Evolutionary conservation across 2,329 filamentous ascomycete genomes (phyloP), one percentile per base, ranked within the genome.

Genomic region (Nemania serpens): DNA sequence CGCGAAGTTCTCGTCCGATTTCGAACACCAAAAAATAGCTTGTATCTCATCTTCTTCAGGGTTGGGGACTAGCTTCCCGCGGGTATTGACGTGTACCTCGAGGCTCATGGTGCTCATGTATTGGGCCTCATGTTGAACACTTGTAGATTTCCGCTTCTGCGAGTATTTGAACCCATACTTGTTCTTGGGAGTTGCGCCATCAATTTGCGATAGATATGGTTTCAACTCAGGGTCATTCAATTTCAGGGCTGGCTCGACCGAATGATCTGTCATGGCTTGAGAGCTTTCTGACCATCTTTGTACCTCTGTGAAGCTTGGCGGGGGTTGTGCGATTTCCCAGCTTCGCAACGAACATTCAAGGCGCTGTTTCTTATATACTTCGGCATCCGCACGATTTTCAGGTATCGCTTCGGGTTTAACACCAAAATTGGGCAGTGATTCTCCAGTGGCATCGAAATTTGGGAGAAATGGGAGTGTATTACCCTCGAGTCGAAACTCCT

Each of bases 51-150:
- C 95, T 67, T 96, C 84, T 68, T 94, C 91, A 0, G 95, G 95
- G 70, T 99, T 93, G 1, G 95, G 93, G 2, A 92, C 84, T 9
- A 97, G 81, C 50, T 86, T 87, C 6, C 87, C 91, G 58, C 94
- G 84, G 3, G 90, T 95, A 68, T 96, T 97, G 63, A 96, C 89
- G 72, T 99, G 94, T 4, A 98, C 78, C 73, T 99, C 95, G 6
- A 99, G 76, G 67, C 93, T 96, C 91, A 99, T 93, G 17, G 90
- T 92, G 68, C 91, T 97, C 95, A 99, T 98, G 74, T 97, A 96
- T 68, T 95, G 91, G 2, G 87, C 88, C 74, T 96, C 91, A 66
- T 94, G 91, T 70, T 91, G 86, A 17, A 96, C 87, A 66, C 88
- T 92, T 0, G 88, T 90, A 1, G 88, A 88, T 66, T 87, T 86